Conservation (phyloP, 371 early-diverging fungal species). For the Mortierella sp. region DNA sequence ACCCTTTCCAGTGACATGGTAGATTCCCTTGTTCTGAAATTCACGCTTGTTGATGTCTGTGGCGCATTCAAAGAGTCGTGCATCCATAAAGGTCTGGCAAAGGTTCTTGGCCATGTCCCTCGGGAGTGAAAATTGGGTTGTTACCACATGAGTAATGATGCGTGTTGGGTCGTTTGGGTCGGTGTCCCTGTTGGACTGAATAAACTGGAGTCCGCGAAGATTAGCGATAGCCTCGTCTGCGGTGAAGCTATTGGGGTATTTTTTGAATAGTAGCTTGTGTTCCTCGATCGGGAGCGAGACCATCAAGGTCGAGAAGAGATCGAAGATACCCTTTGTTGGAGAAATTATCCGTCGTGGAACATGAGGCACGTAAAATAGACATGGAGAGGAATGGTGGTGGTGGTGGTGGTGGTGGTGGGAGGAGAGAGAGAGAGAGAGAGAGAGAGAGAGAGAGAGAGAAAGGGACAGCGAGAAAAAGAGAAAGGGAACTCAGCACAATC, state of each 20-base stretch:
- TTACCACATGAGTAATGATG: slow-evolving; percentile 64
- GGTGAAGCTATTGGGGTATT: slow-evolving; percentile 67
- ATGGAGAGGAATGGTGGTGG: too few species aligned
- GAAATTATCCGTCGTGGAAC: not conserved
- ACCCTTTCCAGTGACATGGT: slow-evolving; percentile 71
- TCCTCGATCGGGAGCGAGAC: slow-evolving; percentile 69
- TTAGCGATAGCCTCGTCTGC: slow-evolving; percentile 71
- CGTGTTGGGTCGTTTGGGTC: slow-evolving; percentile 70
- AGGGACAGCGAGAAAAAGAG: not conserved
- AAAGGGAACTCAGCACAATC: not conserved
- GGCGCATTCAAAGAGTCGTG: slow-evolving; percentile 66
- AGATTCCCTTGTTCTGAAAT: slow-evolving; percentile 67
- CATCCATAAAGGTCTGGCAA: slow-evolving; percentile 72
- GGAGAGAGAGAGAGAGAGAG: too few species aligned
- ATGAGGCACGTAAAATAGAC: not conserved
- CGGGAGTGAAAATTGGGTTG: slow-evolving; percentile 68
- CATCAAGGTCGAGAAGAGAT: slow-evolving; percentile 71
- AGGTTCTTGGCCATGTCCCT: slow-evolving; percentile 74
- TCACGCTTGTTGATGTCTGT: slow-evolving; percentile 61
- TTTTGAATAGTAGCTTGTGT: slow-evolving; percentile 66
- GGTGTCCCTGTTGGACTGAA: slow-evolving; percentile 63
- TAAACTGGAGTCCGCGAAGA: slow-evolving; percentile 65
- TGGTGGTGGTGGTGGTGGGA: too few species aligned
- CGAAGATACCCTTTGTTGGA: slow-evolving; percentile 67
- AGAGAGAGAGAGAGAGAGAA: not conserved